These are phyloP conservation scores for Colletotrichum incanum DNA, from an alignment of 2,329 filamentous ascomycete genomes.

Conservation along the genomic window DNA sequence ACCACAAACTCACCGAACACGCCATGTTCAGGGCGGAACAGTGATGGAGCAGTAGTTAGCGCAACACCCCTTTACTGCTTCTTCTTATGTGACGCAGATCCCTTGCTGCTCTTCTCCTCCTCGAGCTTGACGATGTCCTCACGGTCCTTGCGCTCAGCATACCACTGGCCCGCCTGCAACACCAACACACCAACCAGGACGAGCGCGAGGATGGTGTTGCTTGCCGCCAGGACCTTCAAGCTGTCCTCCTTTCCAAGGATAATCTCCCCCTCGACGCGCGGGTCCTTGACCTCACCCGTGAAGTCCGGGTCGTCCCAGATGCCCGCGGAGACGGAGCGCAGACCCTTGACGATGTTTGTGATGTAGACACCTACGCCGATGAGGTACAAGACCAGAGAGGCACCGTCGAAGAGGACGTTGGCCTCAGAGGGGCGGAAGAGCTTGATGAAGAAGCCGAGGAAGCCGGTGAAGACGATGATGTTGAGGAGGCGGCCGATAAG, in stretches of 20 bases:
- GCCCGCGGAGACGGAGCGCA: conserved; percentile 85
- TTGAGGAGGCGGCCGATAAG: conserved; percentile 94
- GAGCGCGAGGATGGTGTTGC: conserved; percentile 95
- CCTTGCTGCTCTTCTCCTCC: conserved; percentile 53
- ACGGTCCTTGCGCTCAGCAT: conserved; percentile 93
- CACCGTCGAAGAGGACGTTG: conserved; percentile 94
- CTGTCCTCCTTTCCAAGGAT: conserved; percentile 89
- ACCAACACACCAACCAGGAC: conserved; percentile 93
- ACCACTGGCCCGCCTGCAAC: conserved; percentile 97
- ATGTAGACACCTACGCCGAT: conserved; percentile 94
- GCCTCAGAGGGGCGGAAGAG: conserved; percentile 94
- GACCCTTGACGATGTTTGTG: conserved; percentile 95
- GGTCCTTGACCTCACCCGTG: conserved; percentile 56
- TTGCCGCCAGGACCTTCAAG: conserved; percentile 90
- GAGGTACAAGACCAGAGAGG: conserved; percentile 85
- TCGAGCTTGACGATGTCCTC: conserved; percentile 82
- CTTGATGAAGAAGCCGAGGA: conserved; percentile 92
- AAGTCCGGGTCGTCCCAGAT: conserved; percentile 66
- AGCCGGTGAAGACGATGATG: conserved; percentile 90
- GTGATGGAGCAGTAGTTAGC: neutral
- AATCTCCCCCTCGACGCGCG: conserved; percentile 70
- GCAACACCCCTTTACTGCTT: conserved; percentile 37
- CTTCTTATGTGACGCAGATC: conserved; percentile 38
- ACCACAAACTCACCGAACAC: neutral
- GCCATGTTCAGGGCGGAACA: neutral